Evolutionary conservation across 495 filamentous ascomycete genomes (phyloP), one percentile per base, ranked within the genome.

Genomic region (Neurospora sublineolata): DNA sequence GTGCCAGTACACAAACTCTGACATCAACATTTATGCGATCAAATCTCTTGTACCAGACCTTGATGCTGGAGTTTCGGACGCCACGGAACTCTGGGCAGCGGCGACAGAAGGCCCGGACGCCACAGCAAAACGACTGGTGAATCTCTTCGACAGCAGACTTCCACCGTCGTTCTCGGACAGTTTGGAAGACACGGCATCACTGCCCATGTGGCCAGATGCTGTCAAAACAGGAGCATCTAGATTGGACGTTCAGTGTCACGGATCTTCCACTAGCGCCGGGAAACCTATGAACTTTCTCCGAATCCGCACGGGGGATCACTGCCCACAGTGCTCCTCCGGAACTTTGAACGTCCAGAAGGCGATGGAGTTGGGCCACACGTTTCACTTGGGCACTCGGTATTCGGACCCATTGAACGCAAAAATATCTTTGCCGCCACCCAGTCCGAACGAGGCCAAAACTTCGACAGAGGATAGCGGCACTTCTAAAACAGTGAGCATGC

Each of bases 341-440:
- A 81, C 73, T 6, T 82, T 97, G n/a, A 86, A 82, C 23, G 83
- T 90, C 8, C 88, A 91, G 58, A 88, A 84, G 67, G 92, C 93
- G 2, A 88, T 98, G 39, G 95, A 99, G 79, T 84, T 99, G 0
- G 95, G 93, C 12, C 95, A 99, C 79, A 97, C 95, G 0, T 99
- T 99, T 81, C 89, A 94, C 79, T 89, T 99, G 3, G 94, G 94
- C 20, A 94, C 92, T 1, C 87, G 94, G 37, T 99, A 99, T 81
- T 93, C 89, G 38, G 83, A 88, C 23, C 89, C 93, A 0, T 84
- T 98, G 4, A 79, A 86, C 33, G 91, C 92, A 2, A 84, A 78
- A 4, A 85, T 94, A 10, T 79, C 82, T 7, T 12, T 80, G 0
- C 82, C 84, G 18, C 20, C 72, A 6, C 23, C 30, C 73, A 23